A percentile compares a stretch with the other conserved stretches of the same genome.
Evolutionary conservation across 768 basidiomycete genomes (phyloP).

Genomic region (Naematelia aurantialba): DNA sequence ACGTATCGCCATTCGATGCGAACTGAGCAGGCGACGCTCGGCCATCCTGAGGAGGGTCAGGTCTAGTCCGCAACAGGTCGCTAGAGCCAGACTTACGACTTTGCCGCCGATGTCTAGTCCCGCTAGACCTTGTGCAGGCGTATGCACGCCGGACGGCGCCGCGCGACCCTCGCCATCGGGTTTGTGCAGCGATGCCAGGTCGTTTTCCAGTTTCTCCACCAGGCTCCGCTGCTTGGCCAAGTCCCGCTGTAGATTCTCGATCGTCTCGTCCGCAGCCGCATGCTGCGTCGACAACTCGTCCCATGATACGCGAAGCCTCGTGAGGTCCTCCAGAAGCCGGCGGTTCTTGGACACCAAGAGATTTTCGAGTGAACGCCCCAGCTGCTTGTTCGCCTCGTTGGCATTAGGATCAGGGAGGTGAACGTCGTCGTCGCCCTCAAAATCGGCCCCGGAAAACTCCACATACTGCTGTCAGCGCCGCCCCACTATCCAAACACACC

Average conservation of each 20-base stretch:
- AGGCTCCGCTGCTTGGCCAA: constrained; percentile 71
- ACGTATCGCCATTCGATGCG: constrained; percentile 72
- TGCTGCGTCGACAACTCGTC: constrained; percentile 73
- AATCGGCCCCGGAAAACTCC: constrained; percentile 86
- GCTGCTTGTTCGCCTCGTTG: constrained; percentile 69
- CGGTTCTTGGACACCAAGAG: constrained; percentile 92
- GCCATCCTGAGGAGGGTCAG: constrained; percentile 34
- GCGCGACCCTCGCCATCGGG: constrained; percentile 8
- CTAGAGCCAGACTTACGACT: constrained; percentile 21
- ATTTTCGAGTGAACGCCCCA: constrained; percentile 79
- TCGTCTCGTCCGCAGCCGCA: constrained; percentile 58
- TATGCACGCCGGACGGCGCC: constrained; percentile 4
- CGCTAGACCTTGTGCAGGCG: constrained; percentile 56
- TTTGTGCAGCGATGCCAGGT: constrained; percentile 75
- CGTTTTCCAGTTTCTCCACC: constrained; percentile 88
- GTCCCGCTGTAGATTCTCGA: constrained; percentile 62
- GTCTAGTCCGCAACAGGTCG: neutral
- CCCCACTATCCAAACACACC: constrained; percentile 54
- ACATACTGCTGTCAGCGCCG: constrained; percentile 65
- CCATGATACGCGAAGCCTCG: constrained; percentile 80
- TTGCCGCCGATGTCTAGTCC: constrained; percentile 64
- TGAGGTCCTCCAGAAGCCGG: constrained; percentile 83
- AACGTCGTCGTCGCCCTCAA: constrained; percentile 57
- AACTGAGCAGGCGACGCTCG: constrained; percentile 64
- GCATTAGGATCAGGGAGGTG: constrained; percentile 86